A percentile compares a stretch with the other conserved stretches of the same genome.
These are phyloP conservation scores for Tremellales sp. DNA, from an alignment of 1,284 basidiomycete species.

Conservation along the genomic window DNA sequence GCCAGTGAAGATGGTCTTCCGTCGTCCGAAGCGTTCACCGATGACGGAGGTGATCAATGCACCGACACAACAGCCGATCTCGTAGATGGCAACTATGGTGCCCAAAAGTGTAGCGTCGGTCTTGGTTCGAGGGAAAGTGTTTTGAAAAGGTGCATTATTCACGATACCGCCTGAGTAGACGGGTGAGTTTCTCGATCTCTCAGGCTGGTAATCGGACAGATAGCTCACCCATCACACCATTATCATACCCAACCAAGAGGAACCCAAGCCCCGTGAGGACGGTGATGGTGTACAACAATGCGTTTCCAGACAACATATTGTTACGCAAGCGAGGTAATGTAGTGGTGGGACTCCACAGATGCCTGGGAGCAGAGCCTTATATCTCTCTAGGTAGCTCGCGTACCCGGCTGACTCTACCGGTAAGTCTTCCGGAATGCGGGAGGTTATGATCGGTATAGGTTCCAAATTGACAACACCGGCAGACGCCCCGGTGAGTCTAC, in stretches of 20 bases:
- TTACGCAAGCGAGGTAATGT: too few relatives aligned
- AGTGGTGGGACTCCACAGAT: too few relatives aligned
- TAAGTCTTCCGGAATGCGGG: too few relatives aligned
- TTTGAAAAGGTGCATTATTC: constrained; percentile 25
- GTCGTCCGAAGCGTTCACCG: constrained; percentile 37
- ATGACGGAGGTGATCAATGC: constrained; percentile 30
- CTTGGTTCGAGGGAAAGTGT: constrained; percentile 24
- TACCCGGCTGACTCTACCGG: too few relatives aligned
- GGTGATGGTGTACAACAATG: constrained; percentile 16
- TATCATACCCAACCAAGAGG: constrained; percentile 37
- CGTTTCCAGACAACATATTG: constrained; percentile 3
- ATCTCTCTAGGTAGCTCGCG: too few relatives aligned
- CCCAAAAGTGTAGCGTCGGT: constrained; percentile 22
- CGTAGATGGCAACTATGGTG: constrained; percentile 42
- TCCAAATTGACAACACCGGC: too few relatives aligned
- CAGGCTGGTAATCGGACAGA: not conserved
- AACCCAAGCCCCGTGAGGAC: constrained; percentile 36
- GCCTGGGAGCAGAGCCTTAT: too few relatives aligned
- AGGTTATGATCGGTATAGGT: too few relatives aligned
- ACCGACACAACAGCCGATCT: constrained; percentile 38
- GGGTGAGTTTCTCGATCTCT: constrained; percentile 4
- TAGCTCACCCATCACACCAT: constrained; percentile 14
- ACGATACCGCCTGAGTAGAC: constrained; percentile 29
- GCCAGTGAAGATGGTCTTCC: constrained; percentile 31
- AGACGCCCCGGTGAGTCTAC: too few relatives aligned